Percentiles rank a stretch among this genome's conserved stretches.
These are phyloP conservation scores for Proliferodiscus dingleyae DNA, from an alignment of 2,329 filamentous ascomycete species.

Conservation along the genomic window DNA sequence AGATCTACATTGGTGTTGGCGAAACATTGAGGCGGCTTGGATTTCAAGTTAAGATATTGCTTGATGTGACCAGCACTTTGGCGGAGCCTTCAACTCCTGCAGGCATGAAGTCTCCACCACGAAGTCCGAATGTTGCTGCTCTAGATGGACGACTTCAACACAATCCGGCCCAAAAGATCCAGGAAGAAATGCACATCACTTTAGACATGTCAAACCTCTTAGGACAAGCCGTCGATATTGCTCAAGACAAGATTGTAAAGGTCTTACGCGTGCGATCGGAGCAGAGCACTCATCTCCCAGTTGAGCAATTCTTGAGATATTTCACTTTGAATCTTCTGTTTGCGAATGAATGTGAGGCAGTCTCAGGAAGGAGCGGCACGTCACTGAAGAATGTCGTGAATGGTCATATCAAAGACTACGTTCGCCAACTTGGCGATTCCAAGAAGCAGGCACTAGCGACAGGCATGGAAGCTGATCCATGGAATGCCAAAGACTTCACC, in stretches of 20 bases:
- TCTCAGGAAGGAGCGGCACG: slow-evolving; percentile 73
- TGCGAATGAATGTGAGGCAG: slow-evolving; percentile 79
- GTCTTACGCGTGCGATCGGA: slow-evolving; percentile 73
- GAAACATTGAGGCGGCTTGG: slow-evolving; percentile 81
- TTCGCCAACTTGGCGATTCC: slow-evolving; percentile 63
- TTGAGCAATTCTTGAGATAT: slow-evolving; percentile 71
- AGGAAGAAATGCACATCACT: slow-evolving; percentile 72
- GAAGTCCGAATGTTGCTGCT: slow-evolving; percentile 28
- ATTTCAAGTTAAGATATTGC: slow-evolving; percentile 87
- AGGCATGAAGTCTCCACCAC: slow-evolving; percentile 28
- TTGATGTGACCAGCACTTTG: slow-evolving; percentile 79
- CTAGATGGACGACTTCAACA: slow-evolving; percentile 23
- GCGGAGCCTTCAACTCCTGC: slow-evolving; percentile 19
- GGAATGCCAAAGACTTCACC: slow-evolving; percentile 72
- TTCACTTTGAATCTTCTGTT: slow-evolving; percentile 79
- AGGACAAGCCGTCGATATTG: slow-evolving; percentile 74
- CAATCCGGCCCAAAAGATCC: slow-evolving; percentile 37
- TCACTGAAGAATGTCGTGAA: slow-evolving; percentile 76
- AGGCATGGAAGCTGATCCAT: slow-evolving; percentile 75
- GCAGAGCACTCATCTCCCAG: slow-evolving; percentile 62
- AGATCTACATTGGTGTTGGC: slow-evolving; percentile 80
- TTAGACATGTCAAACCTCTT: slow-evolving; percentile 74
- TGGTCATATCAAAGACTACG: slow-evolving; percentile 75
- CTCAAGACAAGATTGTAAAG: slow-evolving; percentile 71
- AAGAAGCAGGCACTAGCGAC: slow-evolving; percentile 72